Base-by-base conservation (phyloP, 805 yeast genomes). In the Nakazawaea anatomiae region DNA sequence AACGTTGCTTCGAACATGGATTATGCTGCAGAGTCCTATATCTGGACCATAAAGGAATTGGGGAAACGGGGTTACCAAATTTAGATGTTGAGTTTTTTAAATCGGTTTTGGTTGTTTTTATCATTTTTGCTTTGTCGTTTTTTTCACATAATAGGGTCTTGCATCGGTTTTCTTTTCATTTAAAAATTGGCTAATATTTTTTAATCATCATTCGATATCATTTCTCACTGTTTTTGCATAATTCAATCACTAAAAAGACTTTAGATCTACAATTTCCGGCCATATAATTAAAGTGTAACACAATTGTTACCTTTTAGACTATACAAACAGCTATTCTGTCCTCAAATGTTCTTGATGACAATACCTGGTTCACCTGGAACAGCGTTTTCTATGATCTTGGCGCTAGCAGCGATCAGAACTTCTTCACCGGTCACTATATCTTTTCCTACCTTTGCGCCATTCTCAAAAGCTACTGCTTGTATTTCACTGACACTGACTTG, bases 281-380 rank as follows among this genome's bases (percentile, higher is more conserved):
- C 25, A 18, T 18, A 18, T 18, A 3, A 18, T 18, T 18, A 3
- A 18, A 18, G 25, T 18, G 25, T 18, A 18, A 18, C 25, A 18
- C 25, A 18, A 18, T 18, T 18, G 25, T 18, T 18, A 3, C 25
- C 25, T 18, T 18, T 18, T 18, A 18, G 25, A 18, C 25, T 18
- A 18, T 18, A 18, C 25, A 18, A 18, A 18, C 25, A 18, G 25
- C 25, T 18, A 18, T 18, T 3, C 25, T 18, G 25, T 32, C 11
- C 8, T 57, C 71, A 77, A 44, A 85, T 63, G 68, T 91, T 91
- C 58, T 72, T 80, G 56, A 92, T 76, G 55, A 82, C 68, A 61
- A 92, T 82, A 61, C 96, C 97, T 39, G 99, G 98, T 58, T 80
- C 79, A 54, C 98, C 98, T 45, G 99, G 99, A 57, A 87, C 85